Evolutionary conservation across 2,329 filamentous ascomycete genomes (phyloP).

Genomic region (Aspergillus flavus): DNA sequence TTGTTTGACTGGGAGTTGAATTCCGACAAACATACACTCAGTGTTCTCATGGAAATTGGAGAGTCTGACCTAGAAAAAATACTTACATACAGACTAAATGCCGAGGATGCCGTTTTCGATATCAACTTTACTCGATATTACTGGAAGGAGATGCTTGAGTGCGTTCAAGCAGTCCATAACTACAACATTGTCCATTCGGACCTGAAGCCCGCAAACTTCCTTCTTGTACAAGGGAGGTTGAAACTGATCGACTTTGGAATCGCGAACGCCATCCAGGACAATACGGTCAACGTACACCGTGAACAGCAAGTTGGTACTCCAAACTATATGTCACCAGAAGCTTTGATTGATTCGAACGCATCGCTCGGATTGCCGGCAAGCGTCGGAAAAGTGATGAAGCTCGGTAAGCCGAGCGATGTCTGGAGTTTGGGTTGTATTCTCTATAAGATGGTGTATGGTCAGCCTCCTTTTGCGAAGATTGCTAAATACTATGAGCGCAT

Average conservation of each 20-base stretch:
- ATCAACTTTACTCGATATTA: slow-evolving; percentile 92
- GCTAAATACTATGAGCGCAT: slow-evolving; percentile 83
- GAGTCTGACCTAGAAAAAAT: slow-evolving; percentile 91
- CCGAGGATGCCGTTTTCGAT: slow-evolving; percentile 76
- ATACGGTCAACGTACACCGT: slow-evolving; percentile 96
- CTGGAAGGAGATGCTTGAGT: slow-evolving; percentile 99
- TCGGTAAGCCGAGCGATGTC: slow-evolving; percentile 93
- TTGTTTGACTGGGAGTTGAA: slow-evolving; percentile 94
- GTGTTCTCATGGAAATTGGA: slow-evolving; percentile 94
- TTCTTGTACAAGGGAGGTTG: slow-evolving; percentile 83
- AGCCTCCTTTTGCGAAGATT: slow-evolving; percentile 93
- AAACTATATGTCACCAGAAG: slow-evolving; percentile 98
- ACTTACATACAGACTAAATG: slow-evolving; percentile 71
- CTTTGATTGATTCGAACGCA: slow-evolving; percentile 82
- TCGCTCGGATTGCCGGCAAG: slow-evolving; percentile 51
- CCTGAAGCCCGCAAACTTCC: slow-evolving; percentile 95
- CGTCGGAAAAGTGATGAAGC: slow-evolving; percentile 78
- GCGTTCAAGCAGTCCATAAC: slow-evolving; percentile 83
- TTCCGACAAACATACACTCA: slow-evolving; percentile 83
- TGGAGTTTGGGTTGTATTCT: slow-evolving; percentile 97
- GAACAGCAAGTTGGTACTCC: slow-evolving; percentile 94
- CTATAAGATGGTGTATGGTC: slow-evolving; percentile 97
- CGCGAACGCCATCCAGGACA: slow-evolving; percentile 94
- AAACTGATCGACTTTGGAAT: slow-evolving; percentile 99
- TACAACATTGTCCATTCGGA: slow-evolving; percentile 95